Percentiles rank a stretch among this genome's conserved stretches.
Evolutionary conservation across 441 rosid species (phyloP).

Genomic region (Eutrema salsugineum): DNA sequence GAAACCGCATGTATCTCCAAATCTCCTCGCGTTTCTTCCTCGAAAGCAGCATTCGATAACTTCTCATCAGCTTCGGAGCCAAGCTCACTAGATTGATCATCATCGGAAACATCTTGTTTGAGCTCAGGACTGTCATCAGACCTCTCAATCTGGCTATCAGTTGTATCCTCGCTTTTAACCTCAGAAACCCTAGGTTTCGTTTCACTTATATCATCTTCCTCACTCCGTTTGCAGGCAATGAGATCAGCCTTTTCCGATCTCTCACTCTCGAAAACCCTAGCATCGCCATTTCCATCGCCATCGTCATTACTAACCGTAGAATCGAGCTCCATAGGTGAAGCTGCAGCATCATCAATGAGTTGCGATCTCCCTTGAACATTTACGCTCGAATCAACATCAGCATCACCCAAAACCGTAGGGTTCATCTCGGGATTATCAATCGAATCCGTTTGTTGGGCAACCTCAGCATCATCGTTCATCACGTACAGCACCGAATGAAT

Average conservation of each 20-base stretch:
- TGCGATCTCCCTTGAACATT: slow-evolving; percentile 22
- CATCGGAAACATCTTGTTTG: slow-evolving; percentile 20
- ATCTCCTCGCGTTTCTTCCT: slow-evolving; percentile 28
- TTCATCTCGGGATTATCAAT: slow-evolving; percentile 26
- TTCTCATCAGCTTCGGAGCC: slow-evolving; percentile 26
- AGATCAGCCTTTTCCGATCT: slow-evolving; percentile 5
- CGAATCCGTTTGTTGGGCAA: slow-evolving; percentile 22
- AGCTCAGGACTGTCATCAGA: slow-evolving; percentile 12
- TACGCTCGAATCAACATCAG: slow-evolving; percentile 15
- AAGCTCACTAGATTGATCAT: slow-evolving; percentile 21
- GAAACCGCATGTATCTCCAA: slow-evolving; percentile 13
- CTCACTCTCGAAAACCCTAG: slow-evolving; percentile 27
- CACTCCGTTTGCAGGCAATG: not conserved
- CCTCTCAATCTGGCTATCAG: slow-evolving; percentile 7
- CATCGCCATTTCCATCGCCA: not conserved
- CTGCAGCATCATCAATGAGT: slow-evolving; percentile 20
- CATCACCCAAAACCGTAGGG: slow-evolving; percentile 33
- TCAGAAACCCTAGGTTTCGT: not conserved
- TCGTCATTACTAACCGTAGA: slow-evolving; percentile 1
- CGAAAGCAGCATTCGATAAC: not conserved
- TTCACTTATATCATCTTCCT: slow-evolving; percentile 7
- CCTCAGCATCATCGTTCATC: slow-evolving; percentile 33
- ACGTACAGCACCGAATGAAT: slow-evolving; percentile 11
- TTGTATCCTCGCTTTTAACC: not conserved
- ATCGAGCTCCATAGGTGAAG: slow-evolving; percentile 27